Evolutionary conservation across 169 alveolate genomes (phyloP), one percentile per base, ranked within the genome.

Genomic region (Eimeria necatrix): DNA sequence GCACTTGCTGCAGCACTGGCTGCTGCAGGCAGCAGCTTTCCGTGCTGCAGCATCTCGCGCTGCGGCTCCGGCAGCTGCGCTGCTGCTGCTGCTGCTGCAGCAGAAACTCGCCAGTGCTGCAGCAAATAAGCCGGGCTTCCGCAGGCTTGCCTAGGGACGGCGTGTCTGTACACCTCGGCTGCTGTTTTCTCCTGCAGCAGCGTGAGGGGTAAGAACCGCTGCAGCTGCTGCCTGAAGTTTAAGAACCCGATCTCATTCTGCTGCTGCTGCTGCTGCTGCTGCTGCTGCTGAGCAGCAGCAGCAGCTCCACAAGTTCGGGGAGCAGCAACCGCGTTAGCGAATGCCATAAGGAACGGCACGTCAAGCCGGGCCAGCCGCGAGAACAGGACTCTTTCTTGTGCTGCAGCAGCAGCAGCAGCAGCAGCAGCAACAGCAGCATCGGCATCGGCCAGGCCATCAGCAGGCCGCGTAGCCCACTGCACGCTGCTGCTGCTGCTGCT

Each of bases 231-330:
- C 2, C 1, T 14, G 24, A 71, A 71, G 51, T 10, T 16, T 5
- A 1, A 9, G 41, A 61, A 20, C 8, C 2, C 73, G 41, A 0
- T 26, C n/a, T 2, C 24, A n/a, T 61, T n/a, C n/a, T 71, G 53
- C 51, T 24, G 83, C 81, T 24, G 51, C 48, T 71, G 81, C 83
- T 71, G 83, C 83, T 71, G 83, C 83, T 71, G 53, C 5, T 71
- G 51, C 24, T 16, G 51, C 16, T 12, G 51, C 10, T 32, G n/a
- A 22, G 83, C 51, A 32, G 51, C 51, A 71, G 81, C 83, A 71
- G 83, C 83, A 71, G 83, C 46, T 0, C 51, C 51, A 8, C 5
- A 48, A 18, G 41, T n/a, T 32, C 83, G 83, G 9, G 83, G 83
- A 3, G 83, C 83, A 7, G 83, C 83, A n/a, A 24, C 83, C 16